These are phyloP conservation scores for Myriosclerotinia duriaeana DNA, from an alignment of 2,329 filamentous ascomycete species.

Conservation along the genomic window DNA sequence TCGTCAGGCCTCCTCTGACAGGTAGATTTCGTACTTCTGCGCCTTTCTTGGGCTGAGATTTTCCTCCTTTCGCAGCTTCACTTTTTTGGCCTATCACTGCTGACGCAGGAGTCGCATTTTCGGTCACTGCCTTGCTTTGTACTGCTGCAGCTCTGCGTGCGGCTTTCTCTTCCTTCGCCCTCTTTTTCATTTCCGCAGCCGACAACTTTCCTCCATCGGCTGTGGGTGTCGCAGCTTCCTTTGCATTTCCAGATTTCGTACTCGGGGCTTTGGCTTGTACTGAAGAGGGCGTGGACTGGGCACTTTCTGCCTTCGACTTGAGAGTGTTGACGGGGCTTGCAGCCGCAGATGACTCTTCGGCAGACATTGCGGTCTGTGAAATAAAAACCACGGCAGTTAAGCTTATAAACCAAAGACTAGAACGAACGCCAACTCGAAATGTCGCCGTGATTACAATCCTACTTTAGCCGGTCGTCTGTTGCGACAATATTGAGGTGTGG, in stretches of 20 bases:
- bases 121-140: slow-evolving; percentile 47
- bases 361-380: slow-evolving; percentile 24
- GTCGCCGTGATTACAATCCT: background rate
- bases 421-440: slow-evolving; percentile 10
- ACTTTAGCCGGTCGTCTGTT: background rate
- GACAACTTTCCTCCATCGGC: slow-evolving; percentile 55
- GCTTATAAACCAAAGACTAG: slow-evolving; percentile 11
- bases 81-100: slow-evolving; percentile 28
- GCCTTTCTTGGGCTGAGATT: slow-evolving; percentile 45
- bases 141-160: slow-evolving; percentile 76
- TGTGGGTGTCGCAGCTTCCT: slow-evolving; percentile 23
- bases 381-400: background rate
- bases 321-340: slow-evolving; percentile 23
- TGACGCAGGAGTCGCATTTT: slow-evolving; percentile 37
- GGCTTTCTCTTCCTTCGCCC: slow-evolving; percentile 87
- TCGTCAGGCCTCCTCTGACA: slow-evolving; percentile 33
- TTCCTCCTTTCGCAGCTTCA: slow-evolving; percentile 38
- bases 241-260: slow-evolving; percentile 24
- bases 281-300: slow-evolving; percentile 18
- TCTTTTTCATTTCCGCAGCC: slow-evolving; percentile 68
- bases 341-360: slow-evolving; percentile 28
- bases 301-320: slow-evolving; percentile 12
- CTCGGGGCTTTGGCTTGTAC: slow-evolving; percentile 19
- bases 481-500: slow-evolving; percentile 3
- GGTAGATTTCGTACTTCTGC: slow-evolving; percentile 34